Evolutionary conservation across 305 asterid species (phyloP), one percentile per base, ranked within the genome.

Genomic region (Andrographis paniculata): DNA sequence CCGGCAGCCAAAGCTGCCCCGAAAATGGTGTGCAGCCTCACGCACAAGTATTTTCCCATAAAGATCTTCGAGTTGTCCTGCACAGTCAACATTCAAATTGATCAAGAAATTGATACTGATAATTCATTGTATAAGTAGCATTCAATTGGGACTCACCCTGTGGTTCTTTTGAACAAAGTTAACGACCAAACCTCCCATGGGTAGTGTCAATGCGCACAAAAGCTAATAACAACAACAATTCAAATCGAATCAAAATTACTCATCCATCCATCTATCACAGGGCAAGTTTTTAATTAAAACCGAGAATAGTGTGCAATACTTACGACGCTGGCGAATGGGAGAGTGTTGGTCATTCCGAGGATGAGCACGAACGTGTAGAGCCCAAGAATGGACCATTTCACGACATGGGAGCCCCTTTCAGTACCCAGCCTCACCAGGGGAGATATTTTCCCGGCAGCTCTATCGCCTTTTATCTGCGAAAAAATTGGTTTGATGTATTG

Each of bases 371-470:
- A 51, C 18, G 66, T 68, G 47, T 81, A 81, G 19, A 81, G 66
- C 9, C 73, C 58, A 16, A 67, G 13, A 28, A 78, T 57, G 43
- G 76, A 59, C 57, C 47, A 48, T 62, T 73, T 81, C 40, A 81
- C 84, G 15, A 70, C 77, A 30, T 62, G 56, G 14, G 79, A 56
- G 14, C 80, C 82, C 1, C 59, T 45, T 49, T 47, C 41, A 3
- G 78, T 68, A 9, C 93, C 93, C 16, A 81, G 77, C 62, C 85
- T 69, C 60, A 74, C 87, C 78, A 81, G 45, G 12, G 93, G 93
- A 33, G 87, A 81, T 23, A 70, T 58, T 53, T 78, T 78, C 1
- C 82, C 79, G 5, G 78, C 80, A 1, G 87, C 82, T 18, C 47
- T 66, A 54, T 81, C 93, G 19, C 62, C 93, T 15, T 75, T 44